These are phyloP conservation scores for Talaromyces nanjingensis DNA, from an alignment of 495 filamentous ascomycete species.

Conservation along the genomic window DNA sequence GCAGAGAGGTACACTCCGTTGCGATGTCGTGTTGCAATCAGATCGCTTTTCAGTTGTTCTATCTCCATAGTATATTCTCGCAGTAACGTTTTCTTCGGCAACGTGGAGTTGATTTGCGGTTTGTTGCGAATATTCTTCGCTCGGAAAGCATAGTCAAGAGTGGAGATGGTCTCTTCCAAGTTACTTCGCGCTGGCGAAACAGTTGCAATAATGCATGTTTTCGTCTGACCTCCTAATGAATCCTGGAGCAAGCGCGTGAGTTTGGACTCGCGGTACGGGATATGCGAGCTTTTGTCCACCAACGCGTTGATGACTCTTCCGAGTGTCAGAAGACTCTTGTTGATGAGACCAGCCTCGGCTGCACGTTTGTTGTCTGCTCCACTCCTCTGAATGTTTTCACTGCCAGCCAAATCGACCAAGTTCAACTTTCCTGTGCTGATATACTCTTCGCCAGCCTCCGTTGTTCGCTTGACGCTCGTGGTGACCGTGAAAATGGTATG, in stretches of 20 bases:
- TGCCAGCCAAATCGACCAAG: constrained; percentile 90
- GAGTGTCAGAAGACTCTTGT: constrained; percentile 91
- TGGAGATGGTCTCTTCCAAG: constrained; percentile 95
- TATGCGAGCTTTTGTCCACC: constrained; percentile 84
- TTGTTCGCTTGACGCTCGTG: constrained; percentile 71
- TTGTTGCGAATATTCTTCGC: constrained; percentile 99
- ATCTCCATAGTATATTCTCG: constrained; percentile 90
- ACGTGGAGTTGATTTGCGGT: constrained; percentile 83
- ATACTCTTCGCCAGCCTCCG: constrained; percentile 82
- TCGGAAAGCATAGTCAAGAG: constrained; percentile 92
- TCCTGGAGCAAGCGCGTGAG: constrained; percentile 92
- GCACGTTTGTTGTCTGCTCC: constrained; percentile 97
- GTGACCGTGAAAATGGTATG: constrained; percentile 97
- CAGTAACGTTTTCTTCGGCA: constrained; percentile 87
- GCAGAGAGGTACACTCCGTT: constrained; percentile 91
- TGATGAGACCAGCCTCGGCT: constrained; percentile 91
- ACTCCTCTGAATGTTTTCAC: constrained; percentile 93
- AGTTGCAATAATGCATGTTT: constrained; percentile 97
- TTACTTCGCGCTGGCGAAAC: constrained; percentile 91
- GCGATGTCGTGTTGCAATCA: constrained; percentile 86
- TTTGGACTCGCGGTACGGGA: constrained; percentile 93
- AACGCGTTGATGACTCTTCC: constrained; percentile 97
- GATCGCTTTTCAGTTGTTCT: constrained; percentile 84
- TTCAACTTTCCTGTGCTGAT: constrained; percentile 93
- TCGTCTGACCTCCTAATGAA: constrained; percentile 88